Base-by-base conservation (phyloP, 1,139 yeast genomes). In the Sugiyamaella grinbergsii region DNA sequence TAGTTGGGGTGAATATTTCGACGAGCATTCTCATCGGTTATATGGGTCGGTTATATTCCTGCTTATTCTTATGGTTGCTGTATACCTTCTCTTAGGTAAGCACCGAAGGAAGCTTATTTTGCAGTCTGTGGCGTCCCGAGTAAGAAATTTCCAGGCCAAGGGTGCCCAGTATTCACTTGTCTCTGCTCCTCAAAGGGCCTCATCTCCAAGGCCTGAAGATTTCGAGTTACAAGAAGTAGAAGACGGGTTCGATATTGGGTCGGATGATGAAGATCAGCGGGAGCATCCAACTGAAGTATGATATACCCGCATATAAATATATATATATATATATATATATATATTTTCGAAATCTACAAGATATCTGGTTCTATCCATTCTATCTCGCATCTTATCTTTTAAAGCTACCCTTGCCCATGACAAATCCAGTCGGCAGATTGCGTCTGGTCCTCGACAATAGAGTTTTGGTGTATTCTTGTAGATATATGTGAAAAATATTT, bases 41-140 rank as follows among this genome's bases (percentile, higher is more conserved):
- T 76, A 76, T 62, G 87, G 87, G 0, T 71, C 81, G 1, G 54
- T 78, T n/a, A 69, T 78, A 2, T 77, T 82, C 55, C 58, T 75
- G 37, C 51, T 71, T 1, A 68, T 81, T 42, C 56, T 79, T 15
- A 56, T 72, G 1, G 67, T 77, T 7, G 71, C 78, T 5, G 69
- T 68, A 0, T 76, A 78, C 68, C 65, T 82, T 37, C 65, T 82
- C 62, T 58, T 80, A 39, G 86, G 86, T 1, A 66, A 62, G 47
- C 55, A 63, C 4, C 66, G 70, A 47, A 65, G 77, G 32, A 54
- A 51, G 13, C 53, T 58, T 29, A 61, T 67, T 32, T 60, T 63
- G 62, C 62, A 61, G 34, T 58, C 62, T 13, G 39, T 66, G 31
- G 55, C 49, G 29, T 49, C 63, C 5, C 52, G 62, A n/a, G 47